Conservation (phyloP, 306 rosid genomes). For the Cicer cuneatum region DNA sequence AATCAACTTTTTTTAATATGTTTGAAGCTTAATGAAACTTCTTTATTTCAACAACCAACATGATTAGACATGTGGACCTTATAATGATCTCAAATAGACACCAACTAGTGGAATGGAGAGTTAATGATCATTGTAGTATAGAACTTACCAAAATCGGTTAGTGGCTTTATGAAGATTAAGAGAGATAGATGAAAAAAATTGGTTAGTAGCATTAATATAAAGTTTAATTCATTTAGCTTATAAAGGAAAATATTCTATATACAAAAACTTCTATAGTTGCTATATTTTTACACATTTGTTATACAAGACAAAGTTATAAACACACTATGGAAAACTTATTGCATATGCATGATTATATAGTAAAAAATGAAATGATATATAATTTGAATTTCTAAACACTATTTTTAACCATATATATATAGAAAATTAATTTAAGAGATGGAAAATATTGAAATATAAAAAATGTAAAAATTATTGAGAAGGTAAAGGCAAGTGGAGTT, state of each 20-base stretch:
- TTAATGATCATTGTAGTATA: conserved; percentile 40
- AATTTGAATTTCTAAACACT: background rate
- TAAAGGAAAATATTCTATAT: background rate
- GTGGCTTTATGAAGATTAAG: conserved; percentile 29
- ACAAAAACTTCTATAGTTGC: conserved; percentile 26
- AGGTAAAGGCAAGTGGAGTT: conserved; percentile 51
- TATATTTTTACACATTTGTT: conserved; percentile 33
- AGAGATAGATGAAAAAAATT: conserved; percentile 29
- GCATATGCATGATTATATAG: conserved; percentile 33
- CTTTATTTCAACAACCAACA: conserved; percentile 87
- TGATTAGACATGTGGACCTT: conserved; percentile 83
- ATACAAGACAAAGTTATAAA: conserved; percentile 4
- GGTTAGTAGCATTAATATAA: conserved; percentile 32
- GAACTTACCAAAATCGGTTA: conserved; percentile 35
- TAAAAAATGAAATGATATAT: conserved; percentile 17
- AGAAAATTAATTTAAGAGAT: background rate
- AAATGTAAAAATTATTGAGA: background rate
- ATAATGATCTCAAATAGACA: conserved; percentile 53
- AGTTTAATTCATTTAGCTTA: conserved; percentile 20
- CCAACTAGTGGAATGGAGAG: conserved; percentile 42
- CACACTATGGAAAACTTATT: background rate
- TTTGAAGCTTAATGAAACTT: conserved; percentile 52
- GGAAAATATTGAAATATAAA: background rate
- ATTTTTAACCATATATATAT: background rate
- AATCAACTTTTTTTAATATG: conserved; percentile 56